Conservation (phyloP, 768 basidiomycete genomes). For the Suillus plorans region DNA sequence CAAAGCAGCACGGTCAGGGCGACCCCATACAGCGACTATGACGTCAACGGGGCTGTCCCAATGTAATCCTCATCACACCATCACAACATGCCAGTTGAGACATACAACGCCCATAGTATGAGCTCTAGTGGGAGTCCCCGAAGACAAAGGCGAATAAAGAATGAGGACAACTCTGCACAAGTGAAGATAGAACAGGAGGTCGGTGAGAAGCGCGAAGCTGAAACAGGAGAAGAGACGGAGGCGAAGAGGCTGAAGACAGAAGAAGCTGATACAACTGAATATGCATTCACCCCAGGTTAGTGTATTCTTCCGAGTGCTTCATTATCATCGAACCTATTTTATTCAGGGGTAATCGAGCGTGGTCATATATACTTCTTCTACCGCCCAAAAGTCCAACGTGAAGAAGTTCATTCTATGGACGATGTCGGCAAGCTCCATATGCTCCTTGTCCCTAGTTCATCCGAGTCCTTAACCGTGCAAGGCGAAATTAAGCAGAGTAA, state of each 20-base stretch:
- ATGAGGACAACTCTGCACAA: slow-evolving; percentile 4
- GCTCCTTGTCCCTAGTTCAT: slow-evolving; percentile 56
- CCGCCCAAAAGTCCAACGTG: slow-evolving; percentile 53
- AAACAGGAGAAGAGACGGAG: slow-evolving; percentile 16
- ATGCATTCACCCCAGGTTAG: slow-evolving; percentile 13
- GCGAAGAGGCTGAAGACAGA: slow-evolving; percentile 18
- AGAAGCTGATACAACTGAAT: slow-evolving; percentile 19
- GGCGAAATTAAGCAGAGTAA: slow-evolving; percentile 15
- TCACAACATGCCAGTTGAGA: slow-evolving; percentile 15
- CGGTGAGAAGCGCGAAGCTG: slow-evolving; percentile 23
- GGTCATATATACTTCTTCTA: slow-evolving; percentile 69
- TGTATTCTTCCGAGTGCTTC: background rate
- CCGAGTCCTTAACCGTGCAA: slow-evolving; percentile 35
- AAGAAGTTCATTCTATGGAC: slow-evolving; percentile 54
- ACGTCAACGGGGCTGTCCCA: slow-evolving; percentile 7
- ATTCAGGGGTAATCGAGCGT: slow-evolving; percentile 53
- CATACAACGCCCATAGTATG: background rate
- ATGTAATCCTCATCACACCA: background rate
- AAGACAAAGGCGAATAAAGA: background rate
- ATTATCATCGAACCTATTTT: background rate
- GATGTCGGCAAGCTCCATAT: slow-evolving; percentile 60
- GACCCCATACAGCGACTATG: background rate
- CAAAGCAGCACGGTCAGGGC: background rate
- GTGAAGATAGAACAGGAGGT: slow-evolving; percentile 29
- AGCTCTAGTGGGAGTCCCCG: background rate